Percentiles rank a stretch among this genome's conserved stretches.
These are phyloP conservation scores for Isatis lusitanica DNA, from an alignment of 441 rosid genomes.

Conservation along the genomic window DNA sequence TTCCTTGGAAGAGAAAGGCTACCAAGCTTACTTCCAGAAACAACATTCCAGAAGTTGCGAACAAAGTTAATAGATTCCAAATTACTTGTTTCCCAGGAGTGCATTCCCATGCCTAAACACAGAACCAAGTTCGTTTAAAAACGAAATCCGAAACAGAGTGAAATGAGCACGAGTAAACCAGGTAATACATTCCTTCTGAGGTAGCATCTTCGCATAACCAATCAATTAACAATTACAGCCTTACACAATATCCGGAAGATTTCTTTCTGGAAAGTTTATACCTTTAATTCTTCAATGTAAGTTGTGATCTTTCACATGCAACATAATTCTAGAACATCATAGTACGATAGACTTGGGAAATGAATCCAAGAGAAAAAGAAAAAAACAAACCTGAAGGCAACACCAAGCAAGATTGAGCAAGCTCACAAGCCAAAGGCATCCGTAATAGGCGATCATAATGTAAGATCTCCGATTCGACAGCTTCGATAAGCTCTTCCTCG, in stretches of 20 bases:
- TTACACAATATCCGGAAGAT: neutral
- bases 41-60: conserved; percentile 82
- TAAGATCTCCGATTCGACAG: conserved; percentile 71
- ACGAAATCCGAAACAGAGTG: neutral
- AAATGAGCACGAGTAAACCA: neutral
- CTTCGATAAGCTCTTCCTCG: conserved; percentile 64
- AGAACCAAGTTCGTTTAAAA: neutral
- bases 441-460: conserved; percentile 80
- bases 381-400: conserved; percentile 62
- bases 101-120: conserved; percentile 78
- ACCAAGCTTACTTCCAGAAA: conserved; percentile 90
- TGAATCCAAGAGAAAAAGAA: neutral
- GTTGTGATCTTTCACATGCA: neutral
- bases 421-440: conserved; percentile 82
- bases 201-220: neutral
- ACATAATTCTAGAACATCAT: neutral
- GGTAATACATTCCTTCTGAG: neutral
- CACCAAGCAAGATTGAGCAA: conserved; percentile 89
- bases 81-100: conserved; percentile 64
- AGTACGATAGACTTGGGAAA: neutral
- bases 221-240: neutral
- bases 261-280: neutral
- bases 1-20: conserved; percentile 83
- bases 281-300: neutral
- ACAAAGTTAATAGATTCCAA: conserved; percentile 76